These are phyloP conservation scores for Venturia carpophila DNA, from an alignment of 2,329 filamentous ascomycete genomes.

Conservation along the genomic window DNA sequence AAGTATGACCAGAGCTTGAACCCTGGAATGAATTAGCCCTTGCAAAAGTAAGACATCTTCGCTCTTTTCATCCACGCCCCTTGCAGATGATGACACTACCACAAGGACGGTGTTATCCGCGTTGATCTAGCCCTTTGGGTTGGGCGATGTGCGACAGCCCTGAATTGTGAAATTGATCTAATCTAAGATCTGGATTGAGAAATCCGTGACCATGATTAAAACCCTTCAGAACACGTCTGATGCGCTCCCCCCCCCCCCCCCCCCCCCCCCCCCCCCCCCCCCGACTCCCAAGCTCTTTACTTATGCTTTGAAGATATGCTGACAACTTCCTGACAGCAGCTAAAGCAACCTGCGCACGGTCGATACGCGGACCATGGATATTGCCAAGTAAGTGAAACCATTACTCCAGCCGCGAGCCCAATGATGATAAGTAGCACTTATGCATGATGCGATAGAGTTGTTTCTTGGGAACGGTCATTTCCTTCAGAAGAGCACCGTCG, in stretches of 20 bases:
- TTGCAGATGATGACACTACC: not conserved
- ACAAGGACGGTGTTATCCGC: not conserved
- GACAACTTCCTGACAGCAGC: not conserved
- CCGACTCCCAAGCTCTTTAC: not conserved
- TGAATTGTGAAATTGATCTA: not conserved
- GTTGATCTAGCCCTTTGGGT: not conserved
- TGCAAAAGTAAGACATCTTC: not conserved
- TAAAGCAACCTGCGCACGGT: not conserved
- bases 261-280: not conserved
- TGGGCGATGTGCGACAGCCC: not conserved
- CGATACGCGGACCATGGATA: not conserved
- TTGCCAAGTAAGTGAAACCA: not conserved
- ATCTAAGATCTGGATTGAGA: not conserved
- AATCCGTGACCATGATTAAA: slow-evolving; percentile 1
- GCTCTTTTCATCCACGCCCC: not conserved
- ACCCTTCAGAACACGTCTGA: not conserved
- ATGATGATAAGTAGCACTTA: not conserved
- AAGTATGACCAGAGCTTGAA: too few species aligned
- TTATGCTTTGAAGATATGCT: not conserved
- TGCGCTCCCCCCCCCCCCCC: not conserved
- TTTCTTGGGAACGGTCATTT: too few species aligned
- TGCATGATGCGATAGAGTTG: too few species aligned
- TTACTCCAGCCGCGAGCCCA: not conserved
- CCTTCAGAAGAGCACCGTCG: not conserved
- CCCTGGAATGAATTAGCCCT: too few species aligned